A percentile compares a stretch with the other conserved stretches of the same genome.
Conservation (phyloP, 495 filamentous ascomycete species). For the Sabuloglossum arenarium region DNA sequence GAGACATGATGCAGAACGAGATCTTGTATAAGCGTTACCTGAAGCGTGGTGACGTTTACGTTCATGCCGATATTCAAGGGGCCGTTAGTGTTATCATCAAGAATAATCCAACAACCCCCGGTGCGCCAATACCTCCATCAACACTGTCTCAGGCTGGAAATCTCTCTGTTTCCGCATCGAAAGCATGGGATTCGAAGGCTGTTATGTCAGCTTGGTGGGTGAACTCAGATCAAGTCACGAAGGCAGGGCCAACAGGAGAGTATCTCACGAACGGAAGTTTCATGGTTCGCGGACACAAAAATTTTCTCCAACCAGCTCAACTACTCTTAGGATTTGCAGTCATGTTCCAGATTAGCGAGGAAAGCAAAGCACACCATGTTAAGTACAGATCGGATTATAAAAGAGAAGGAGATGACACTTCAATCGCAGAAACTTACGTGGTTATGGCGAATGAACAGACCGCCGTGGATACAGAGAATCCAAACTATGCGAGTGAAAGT, state of each 20-base stretch:
- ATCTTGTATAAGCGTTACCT: constrained; percentile 70
- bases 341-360: constrained; percentile 74
- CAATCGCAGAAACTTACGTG: not conserved
- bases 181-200: constrained; percentile 88
- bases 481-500: constrained; percentile 9
- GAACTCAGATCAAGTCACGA: constrained; percentile 66
- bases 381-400: constrained; percentile 43
- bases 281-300: constrained; percentile 63
- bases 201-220: constrained; percentile 94
- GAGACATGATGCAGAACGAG: constrained; percentile 80
- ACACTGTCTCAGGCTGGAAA: constrained; percentile 81
- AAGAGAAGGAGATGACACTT: not conserved
- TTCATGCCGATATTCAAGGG: constrained; percentile 77
- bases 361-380: constrained; percentile 61
- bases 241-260: constrained; percentile 58
- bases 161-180: constrained; percentile 61
- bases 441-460: not conserved
- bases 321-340: constrained; percentile 72
- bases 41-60: constrained; percentile 73
- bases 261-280: constrained; percentile 60
- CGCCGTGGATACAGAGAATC: constrained; percentile 3
- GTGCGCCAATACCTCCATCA: constrained; percentile 75
- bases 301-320: constrained; percentile 74
- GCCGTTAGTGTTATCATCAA: constrained; percentile 69
- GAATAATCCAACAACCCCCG: constrained; percentile 50